Conservation (phyloP, 2,329 filamentous ascomycete genomes). For the Trichophyton schoenleinii region DNA sequence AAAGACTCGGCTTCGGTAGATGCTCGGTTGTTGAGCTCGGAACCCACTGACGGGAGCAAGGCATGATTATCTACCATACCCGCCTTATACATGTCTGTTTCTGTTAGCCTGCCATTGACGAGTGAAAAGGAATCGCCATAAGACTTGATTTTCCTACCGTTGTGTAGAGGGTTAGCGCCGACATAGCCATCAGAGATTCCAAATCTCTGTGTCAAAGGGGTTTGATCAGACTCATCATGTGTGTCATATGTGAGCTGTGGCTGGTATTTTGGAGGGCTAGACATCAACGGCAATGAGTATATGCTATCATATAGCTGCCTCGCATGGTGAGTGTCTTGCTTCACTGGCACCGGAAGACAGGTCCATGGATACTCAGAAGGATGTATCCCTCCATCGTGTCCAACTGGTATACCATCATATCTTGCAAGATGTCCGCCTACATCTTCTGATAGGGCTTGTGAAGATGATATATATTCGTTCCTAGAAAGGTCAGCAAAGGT, state of each 20-base stretch:
- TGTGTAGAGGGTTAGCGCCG: not conserved
- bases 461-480: not conserved
- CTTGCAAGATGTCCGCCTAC: not conserved
- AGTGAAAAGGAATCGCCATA: not conserved
- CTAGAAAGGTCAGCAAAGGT: not conserved
- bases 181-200: constrained; percentile 5
- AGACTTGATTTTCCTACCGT: constrained; percentile 1
- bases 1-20: constrained; percentile 6
- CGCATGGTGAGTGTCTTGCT: not conserved
- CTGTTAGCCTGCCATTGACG: not conserved
- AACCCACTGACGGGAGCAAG: not conserved
- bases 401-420: not conserved
- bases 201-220: constrained; percentile 7
- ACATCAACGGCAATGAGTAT: constrained; percentile 8
- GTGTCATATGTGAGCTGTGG: constrained; percentile 6
- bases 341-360: not conserved
- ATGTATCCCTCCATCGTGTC: not conserved
- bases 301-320: constrained; percentile 7
- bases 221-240: constrained; percentile 3
- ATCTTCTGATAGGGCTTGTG: not conserved
- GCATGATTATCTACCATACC: not conserved
- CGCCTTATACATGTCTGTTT: not conserved
- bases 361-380: not conserved
- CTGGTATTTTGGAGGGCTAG: constrained; percentile 5
- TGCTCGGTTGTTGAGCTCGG: not conserved